Percentiles rank a stretch among this genome's conserved stretches.
Evolutionary conservation across 495 filamentous ascomycete genomes (phyloP).

Genomic region (Podospora tetraspora): DNA sequence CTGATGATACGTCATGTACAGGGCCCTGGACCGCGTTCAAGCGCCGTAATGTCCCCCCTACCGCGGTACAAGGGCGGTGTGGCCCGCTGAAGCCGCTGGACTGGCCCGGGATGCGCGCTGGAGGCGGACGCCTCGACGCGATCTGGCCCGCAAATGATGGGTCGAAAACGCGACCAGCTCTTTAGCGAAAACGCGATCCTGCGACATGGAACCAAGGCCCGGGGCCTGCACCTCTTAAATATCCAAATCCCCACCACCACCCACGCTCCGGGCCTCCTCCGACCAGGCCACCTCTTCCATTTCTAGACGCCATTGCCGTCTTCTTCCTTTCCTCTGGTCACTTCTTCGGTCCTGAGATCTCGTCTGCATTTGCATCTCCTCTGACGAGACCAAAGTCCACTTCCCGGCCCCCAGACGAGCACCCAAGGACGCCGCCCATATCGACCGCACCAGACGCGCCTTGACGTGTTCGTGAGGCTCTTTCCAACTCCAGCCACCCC

Average conservation of each 20-base stretch:
- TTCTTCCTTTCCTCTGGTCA: neutral
- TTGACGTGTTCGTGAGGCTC: conserved; percentile 17
- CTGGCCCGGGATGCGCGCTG: conserved; percentile 11
- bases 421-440: conserved; percentile 3
- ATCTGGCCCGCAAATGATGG: neutral
- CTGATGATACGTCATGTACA: conserved; percentile 11
- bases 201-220: conserved; percentile 25
- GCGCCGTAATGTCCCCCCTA: neutral
- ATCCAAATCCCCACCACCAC: conserved; percentile 29
- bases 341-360: conserved; percentile 1
- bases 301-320: conserved; percentile 8
- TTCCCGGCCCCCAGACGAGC: conserved; percentile 10
- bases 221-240: conserved; percentile 31
- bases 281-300: conserved; percentile 22
- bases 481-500: neutral
- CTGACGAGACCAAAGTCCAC: conserved; percentile 15
- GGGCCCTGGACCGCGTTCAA: conserved; percentile 3
- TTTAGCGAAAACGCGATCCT: conserved; percentile 30
- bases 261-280: conserved; percentile 21
- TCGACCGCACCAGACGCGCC: conserved; percentile 26
- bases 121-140: neutral
- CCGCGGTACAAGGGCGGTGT: conserved; percentile 15
- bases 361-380: neutral
- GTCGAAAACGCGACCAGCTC: conserved; percentile 16
- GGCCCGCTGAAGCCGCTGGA: conserved; percentile 15